phyloP scores from a whole-genome alignment of 75 land plant genomes.

The Chamaecyparis obtusa region DNA sequence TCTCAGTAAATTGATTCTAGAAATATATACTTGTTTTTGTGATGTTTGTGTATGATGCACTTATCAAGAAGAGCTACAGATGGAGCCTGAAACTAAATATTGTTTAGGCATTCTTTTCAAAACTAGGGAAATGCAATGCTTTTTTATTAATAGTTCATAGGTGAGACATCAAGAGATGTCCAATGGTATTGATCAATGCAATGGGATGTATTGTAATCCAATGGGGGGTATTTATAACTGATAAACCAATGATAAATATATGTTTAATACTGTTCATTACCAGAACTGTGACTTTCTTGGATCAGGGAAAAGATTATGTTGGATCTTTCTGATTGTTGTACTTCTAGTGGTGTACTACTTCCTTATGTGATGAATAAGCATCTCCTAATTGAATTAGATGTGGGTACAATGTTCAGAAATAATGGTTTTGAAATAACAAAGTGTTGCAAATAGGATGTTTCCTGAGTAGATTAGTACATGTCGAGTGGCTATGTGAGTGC shows the following conservation, averaged over 20 bases:
- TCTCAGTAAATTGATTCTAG: background rate
- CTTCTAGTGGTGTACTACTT: background rate
- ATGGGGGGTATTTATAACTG: background rate
- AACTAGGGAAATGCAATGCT: background rate
- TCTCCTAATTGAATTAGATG: background rate
- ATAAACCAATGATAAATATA: background rate
- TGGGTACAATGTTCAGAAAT: background rate
- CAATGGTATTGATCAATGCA: background rate
- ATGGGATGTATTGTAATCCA: background rate
- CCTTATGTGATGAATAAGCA: background rate
- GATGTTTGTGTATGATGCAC: background rate
- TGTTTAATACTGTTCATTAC: background rate
- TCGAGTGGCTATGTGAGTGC: background rate
- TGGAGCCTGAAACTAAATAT: background rate
- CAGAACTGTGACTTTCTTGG: background rate
- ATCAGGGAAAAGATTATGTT: background rate
- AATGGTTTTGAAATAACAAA: background rate
- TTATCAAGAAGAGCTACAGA: background rate
- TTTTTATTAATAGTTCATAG: background rate
- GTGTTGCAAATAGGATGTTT: background rate
- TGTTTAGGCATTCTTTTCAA: background rate
- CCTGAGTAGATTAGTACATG: background rate
- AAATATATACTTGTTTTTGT: background rate
- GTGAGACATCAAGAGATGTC: background rate
- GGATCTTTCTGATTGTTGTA: background rate